Conservation (phyloP, 2,329 filamentous ascomycete species). For the Didymella keratinophila region DNA sequence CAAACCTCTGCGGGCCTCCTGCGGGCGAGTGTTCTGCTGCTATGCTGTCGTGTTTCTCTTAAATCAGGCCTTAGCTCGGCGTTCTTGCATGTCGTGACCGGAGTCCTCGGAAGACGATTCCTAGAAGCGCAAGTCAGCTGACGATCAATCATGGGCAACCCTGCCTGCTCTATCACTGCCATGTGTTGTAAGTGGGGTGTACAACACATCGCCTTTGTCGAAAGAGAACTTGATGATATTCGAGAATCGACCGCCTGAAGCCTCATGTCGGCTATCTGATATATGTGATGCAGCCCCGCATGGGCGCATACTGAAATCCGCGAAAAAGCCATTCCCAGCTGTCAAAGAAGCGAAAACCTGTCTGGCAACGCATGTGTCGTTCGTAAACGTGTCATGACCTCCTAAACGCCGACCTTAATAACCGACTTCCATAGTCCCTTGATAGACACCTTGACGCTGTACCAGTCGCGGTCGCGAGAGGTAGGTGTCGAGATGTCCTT, state of each 20-base stretch:
- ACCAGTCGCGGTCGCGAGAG: conserved; percentile 45
- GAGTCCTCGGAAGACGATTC: conserved; percentile 2
- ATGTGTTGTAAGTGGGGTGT: conserved; percentile 5
- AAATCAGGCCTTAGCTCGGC: neutral
- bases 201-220: conserved; percentile 2
- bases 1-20: too few relatives aligned
- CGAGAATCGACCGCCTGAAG: conserved; percentile 23
- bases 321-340: conserved; percentile 17
- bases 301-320: conserved; percentile 22
- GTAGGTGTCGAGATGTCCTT: conserved; percentile 26
- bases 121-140: conserved; percentile 15
- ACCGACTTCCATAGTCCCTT: conserved; percentile 46
- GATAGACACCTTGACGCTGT: conserved; percentile 41
- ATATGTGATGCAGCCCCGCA: conserved; percentile 23
- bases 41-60: neutral
- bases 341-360: conserved; percentile 22
- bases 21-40: neutral
- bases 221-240: conserved; percentile 17
- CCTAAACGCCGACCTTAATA: conserved; percentile 43
- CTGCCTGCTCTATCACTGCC: neutral
- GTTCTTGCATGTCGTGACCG: neutral
- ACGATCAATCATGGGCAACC: conserved; percentile 4
- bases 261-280: conserved; percentile 25
- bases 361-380: conserved; percentile 29
- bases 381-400: conserved; percentile 35